phyloP scores from a whole-genome alignment of 2,329 filamentous ascomycete genomes.

The Paraconiothyrium brasiliense region DNA sequence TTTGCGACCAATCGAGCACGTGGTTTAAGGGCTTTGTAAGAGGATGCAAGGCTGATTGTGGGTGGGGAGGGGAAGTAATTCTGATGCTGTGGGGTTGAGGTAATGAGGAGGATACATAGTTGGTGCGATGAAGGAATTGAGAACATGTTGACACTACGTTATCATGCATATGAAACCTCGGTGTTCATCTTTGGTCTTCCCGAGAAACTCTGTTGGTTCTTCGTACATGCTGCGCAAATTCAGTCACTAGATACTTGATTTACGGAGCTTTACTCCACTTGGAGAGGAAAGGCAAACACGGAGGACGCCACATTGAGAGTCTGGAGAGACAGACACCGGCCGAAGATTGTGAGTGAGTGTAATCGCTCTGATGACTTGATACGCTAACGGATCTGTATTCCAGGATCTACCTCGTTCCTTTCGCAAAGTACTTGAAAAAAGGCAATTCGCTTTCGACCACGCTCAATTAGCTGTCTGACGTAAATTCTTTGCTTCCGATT shows the following conservation, averaged over 20 bases:
- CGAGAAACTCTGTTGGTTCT: not conserved
- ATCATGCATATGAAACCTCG: not conserved
- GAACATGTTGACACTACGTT: not conserved
- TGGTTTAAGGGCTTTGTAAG: not conserved
- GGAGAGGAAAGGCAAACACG: not conserved
- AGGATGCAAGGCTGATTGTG: no score
- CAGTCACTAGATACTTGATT: not conserved
- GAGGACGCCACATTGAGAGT: no score
- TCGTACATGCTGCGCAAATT: not conserved
- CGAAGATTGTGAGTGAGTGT: no score
- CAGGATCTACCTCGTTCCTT: no score
- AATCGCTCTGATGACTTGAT: no score
- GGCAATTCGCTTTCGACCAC: no score
- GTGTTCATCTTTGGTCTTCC: no score
- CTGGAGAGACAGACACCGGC: no score
- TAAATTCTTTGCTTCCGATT: no score
- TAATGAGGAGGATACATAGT: not conserved
- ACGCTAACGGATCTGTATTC: no score
- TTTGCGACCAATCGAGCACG: not conserved
- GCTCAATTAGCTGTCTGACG: no score
- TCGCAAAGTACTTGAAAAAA: no score
- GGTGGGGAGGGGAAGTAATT: not conserved
- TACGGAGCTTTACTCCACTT: not conserved
- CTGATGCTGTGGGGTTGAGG: not conserved
- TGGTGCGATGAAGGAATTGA: not conserved